Base-by-base conservation (phyloP, 768 basidiomycete genomes). In the Omphalotus guepiniiformis region DNA sequence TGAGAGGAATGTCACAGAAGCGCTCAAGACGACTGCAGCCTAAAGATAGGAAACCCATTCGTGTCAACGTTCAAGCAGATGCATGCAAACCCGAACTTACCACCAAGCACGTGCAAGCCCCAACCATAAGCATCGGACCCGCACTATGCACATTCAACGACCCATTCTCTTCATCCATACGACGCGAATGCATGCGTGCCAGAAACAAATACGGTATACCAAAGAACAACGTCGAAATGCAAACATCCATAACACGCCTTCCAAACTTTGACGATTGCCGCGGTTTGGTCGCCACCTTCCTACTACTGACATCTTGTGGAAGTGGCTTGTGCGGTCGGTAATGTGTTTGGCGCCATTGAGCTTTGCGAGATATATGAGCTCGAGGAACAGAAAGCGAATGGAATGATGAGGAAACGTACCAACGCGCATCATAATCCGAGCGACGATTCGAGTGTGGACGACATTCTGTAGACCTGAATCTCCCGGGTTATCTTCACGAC, bases 21-120 rank as follows among this genome's bases (percentile, higher is more conserved):
- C 83, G 55, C 89, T 89, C 49, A 91, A 69, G 19, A 90, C 74
- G 49, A 90, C 75, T 23, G 88, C 88, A 56, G 88, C 86, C 88
- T 91, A 62, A 39, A 52, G 35, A 50, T 50, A 30, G 39, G n/a
- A n/a, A 26, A n/a, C 6, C 6, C 28, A 37, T 55, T 36, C 60
- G 43, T 39, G 66, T 58, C 40, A 65, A 54, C 18, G 62, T 49
- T 36, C 63, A 59, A 26, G 35, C 39, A 51, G 43, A 39, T 35
- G 39, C 32, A 47, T 12, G 21, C 55, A 40, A 46, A 50, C 16
- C 32, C 39, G 32, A 45, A 69, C 82, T 69, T 63, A 83, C 84
- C 58, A 81, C 74, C 9, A 85, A 63, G 50, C 80, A 82, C 12
- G 79, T 76, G 60, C 79, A 83, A 2, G 79, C 85, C 11, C 84